Evolutionary conservation across 1,284 basidiomycete species (phyloP), one percentile per base, ranked within the genome.

Genomic region (Microbotryum scabiosae): DNA sequence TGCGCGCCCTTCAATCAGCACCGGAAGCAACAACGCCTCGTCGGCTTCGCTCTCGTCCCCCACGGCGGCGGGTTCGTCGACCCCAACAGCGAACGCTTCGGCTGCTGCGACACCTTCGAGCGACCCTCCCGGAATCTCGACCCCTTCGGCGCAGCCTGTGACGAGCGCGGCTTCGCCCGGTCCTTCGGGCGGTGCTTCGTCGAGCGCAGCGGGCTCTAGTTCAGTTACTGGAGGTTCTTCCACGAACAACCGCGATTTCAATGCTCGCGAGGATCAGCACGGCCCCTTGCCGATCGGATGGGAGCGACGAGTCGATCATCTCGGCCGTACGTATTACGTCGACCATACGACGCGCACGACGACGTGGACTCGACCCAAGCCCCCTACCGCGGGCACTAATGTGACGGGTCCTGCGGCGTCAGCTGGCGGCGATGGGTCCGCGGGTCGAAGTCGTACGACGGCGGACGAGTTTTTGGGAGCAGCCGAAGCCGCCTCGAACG

Each of bases 261-360:
- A 88, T 72, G 86, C 89, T 21, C 85, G 85, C 67, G 85, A 88
- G 52, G 81, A 82, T 77, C 79, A 88, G 79, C 80, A 84, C 30
- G 82, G 84, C 12, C 83, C 86, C n/a, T 78, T 98, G 32, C 94
- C 94, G 0, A 72, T 77, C 32, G 91, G 91, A 14, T 98, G 93
- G 92, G 96, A 98, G 76, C 84, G 93, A 60, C 84, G 96, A 51
- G 83, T 85, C 54, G 96, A 97, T 75, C 85, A 84, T 56, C 83
- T 91, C 57, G 88, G 87, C 3, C 81, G 96, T 54, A 84, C 87
- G 21, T 98, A 97, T 78, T 96, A 76, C 54, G 77, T 78, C 65
- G 76, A 78, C 63, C 72, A 98, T 76, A 92, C 88, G 75, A 87
- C 87, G 5, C 85, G 93, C 58, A 84, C 86, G 43, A 97, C 94